Percentiles rank a stretch among this genome's conserved stretches.
These are phyloP conservation scores for Carex scoparia DNA, from an alignment of 176 grass and related monocot species.

Conservation along the genomic window DNA sequence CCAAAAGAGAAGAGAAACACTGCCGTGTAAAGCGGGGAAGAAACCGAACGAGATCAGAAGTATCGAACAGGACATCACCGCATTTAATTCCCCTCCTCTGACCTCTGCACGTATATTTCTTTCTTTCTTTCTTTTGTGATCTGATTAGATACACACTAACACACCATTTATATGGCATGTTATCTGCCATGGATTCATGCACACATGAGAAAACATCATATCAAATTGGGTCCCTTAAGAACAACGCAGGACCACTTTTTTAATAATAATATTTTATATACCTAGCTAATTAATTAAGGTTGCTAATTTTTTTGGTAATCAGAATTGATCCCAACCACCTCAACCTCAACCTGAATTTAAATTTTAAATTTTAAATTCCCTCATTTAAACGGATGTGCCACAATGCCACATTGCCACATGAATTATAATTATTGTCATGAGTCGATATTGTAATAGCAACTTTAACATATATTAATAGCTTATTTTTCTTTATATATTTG, in stretches of 20 bases:
- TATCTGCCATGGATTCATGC: not conserved
- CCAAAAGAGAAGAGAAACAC: conserved; percentile 8
- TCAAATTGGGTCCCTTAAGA: not conserved
- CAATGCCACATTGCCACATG: too few relatives aligned
- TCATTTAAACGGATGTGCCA: too few relatives aligned
- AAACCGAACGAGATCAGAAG: conserved; percentile 10
- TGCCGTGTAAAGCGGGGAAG: conserved; percentile 27
- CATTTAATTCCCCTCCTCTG: not conserved
- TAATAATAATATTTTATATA: not conserved
- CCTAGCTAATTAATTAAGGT: too few relatives aligned
- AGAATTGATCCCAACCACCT: too few relatives aligned
- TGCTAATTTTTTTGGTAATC: too few relatives aligned
- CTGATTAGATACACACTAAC: not conserved
- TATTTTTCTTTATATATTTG: too few relatives aligned
- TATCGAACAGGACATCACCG: conserved; percentile 14
- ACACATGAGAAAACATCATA: not conserved
- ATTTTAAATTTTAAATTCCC: too few relatives aligned
- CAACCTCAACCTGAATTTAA: too few relatives aligned
- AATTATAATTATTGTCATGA: too few relatives aligned
- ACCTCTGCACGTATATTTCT: not conserved
- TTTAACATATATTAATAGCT: too few relatives aligned
- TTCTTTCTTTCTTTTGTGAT: not conserved
- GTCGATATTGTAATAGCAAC: too few relatives aligned
- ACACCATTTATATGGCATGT: not conserved
- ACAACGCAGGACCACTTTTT: not conserved